These are phyloP conservation scores for Tricholoma furcatifolium DNA, from an alignment of 768 basidiomycete genomes.

Conservation along the genomic window DNA sequence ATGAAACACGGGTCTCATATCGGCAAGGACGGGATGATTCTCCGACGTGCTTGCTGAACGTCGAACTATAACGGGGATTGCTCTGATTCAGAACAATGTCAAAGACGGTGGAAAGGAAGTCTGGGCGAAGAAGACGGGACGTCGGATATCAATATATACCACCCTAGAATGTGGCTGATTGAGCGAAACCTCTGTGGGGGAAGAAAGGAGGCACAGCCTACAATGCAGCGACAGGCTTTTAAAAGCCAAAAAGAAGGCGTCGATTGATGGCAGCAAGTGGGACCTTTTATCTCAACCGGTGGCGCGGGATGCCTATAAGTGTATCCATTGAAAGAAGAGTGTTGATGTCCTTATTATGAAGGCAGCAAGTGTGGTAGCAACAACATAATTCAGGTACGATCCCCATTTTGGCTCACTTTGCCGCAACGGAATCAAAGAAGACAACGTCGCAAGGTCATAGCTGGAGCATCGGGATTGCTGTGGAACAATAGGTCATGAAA, in stretches of 20 bases:
- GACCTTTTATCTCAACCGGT: conserved; percentile 27
- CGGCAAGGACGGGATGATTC: conserved; percentile 17
- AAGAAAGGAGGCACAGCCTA: conserved; percentile 2
- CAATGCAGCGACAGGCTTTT: conserved; percentile 10
- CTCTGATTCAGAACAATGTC: conserved; percentile 6
- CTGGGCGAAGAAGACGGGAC: conserved; percentile 10
- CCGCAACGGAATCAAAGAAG: neutral
- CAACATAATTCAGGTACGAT: conserved; percentile 37
- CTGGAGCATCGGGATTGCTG: neutral
- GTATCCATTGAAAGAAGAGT: conserved; percentile 20
- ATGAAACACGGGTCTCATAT: conserved; percentile 15
- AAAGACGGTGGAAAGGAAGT: conserved; percentile 1
- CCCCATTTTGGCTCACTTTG: conserved; percentile 14
- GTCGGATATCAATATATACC: conserved; percentile 4
- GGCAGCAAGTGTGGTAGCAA: conserved; percentile 29
- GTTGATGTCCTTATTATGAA: conserved; percentile 17
- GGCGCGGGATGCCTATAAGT: conserved; percentile 27
- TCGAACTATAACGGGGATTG: conserved; percentile 19
- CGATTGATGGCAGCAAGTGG: conserved; percentile 13
- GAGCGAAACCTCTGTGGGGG: neutral
- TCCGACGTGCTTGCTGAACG: conserved; percentile 15
- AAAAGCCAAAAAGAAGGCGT: conserved; percentile 18
- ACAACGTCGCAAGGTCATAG: too few species aligned
- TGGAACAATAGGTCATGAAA: conserved; percentile 11
- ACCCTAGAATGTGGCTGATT: neutral